Conservation (phyloP, 140 eudicot genomes). For the Stevia rebaudiana region DNA sequence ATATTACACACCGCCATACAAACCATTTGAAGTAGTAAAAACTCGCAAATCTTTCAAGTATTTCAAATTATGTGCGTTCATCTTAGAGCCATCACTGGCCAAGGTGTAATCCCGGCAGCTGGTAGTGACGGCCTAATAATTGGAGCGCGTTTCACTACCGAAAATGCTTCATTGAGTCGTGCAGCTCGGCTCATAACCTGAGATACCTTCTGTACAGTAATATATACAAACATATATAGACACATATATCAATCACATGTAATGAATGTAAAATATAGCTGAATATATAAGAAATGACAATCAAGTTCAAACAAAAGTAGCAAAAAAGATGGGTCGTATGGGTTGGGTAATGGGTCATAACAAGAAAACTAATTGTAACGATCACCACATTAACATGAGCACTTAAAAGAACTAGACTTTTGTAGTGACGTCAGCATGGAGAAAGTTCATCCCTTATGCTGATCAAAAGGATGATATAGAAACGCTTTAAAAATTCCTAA, state of each 20-base stretch:
- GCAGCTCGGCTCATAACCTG: slow-evolving; percentile 85
- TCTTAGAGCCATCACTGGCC: slow-evolving; percentile 74
- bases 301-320: neutral
- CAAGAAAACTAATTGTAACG: no score
- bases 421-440: neutral
- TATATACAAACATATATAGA: slow-evolving; percentile 5
- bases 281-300: neutral
- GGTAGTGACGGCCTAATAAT: slow-evolving; percentile 69
- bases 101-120: slow-evolving; percentile 55
- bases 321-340: neutral
- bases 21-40: slow-evolving; percentile 15
- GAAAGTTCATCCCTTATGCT: neutral
- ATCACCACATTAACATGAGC: neutral
- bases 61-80: slow-evolving; percentile 27
- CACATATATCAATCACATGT: neutral
- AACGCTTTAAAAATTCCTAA: neutral
- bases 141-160: slow-evolving; percentile 74
- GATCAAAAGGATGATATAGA: neutral
- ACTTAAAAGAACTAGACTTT: neutral
- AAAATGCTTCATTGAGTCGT: slow-evolving; percentile 78
- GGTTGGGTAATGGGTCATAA: neutral
- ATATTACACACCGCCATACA: slow-evolving; percentile 34
- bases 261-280: neutral
- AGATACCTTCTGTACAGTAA: slow-evolving; percentile 64
- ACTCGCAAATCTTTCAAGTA: slow-evolving; percentile 10